These are phyloP conservation scores for Pseudevernia furfuracea DNA, from an alignment of 495 filamentous ascomycete genomes.

Conservation along the genomic window DNA sequence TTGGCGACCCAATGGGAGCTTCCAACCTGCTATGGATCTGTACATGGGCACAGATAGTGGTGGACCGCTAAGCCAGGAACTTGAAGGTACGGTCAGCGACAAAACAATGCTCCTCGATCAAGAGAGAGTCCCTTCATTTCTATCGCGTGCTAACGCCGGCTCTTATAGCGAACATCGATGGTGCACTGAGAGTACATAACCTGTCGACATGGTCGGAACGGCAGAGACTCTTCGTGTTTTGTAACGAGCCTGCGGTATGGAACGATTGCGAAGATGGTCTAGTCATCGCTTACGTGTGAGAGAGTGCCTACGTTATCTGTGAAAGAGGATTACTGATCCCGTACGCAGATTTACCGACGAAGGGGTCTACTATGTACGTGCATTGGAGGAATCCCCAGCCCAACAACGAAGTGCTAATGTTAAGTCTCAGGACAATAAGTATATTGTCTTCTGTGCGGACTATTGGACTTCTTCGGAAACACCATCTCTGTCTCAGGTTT, in stretches of 20 bases:
- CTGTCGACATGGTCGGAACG: neutral
- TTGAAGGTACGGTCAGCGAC: neutral
- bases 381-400: no score
- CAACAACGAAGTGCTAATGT: neutral
- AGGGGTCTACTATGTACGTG: neutral
- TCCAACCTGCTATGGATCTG: slow-evolving; percentile 10
- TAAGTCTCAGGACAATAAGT: neutral
- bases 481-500: neutral
- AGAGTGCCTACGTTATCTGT: no score
- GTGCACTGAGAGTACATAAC: neutral
- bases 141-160: neutral
- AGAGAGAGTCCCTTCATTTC: no score
- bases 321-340: neutral
- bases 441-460: neutral
- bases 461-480: neutral
- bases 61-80: neutral
- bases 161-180: neutral
- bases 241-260: neutral
- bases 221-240: slow-evolving; percentile 5
- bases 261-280: no score
- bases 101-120: no score
- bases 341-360: neutral
- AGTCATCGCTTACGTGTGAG: slow-evolving; percentile 9
- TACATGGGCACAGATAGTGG: slow-evolving; percentile 8
- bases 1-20: slow-evolving; percentile 1